Evolutionary conservation across 345 rosid genomes (phyloP).

Genomic region (Arabidopsis thaliana): DNA sequence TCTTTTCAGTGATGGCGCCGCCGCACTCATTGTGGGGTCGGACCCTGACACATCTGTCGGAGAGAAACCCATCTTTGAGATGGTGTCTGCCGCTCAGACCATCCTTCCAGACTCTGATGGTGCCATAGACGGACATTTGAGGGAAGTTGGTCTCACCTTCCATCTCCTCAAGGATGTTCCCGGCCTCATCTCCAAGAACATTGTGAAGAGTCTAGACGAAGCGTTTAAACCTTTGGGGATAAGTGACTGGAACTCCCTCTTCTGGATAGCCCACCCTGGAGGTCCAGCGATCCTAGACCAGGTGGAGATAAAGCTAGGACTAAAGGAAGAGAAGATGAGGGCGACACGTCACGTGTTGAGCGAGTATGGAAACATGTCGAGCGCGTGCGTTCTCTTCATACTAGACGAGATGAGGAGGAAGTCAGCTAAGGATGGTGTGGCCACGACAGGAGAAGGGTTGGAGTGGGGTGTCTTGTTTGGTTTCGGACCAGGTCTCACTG

Average conservation of each 20-base stretch:
- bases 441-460: constrained; percentile 77
- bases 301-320: constrained; percentile 61
- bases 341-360: constrained; percentile 68
- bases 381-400: constrained; percentile 79
- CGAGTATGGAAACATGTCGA: constrained; percentile 83
- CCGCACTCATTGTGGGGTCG: constrained; percentile 67
- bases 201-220: constrained; percentile 66
- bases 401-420: constrained; percentile 81
- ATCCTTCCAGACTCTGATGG: constrained; percentile 78
- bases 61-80: constrained; percentile 67
- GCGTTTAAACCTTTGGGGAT: constrained; percentile 77
- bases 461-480: constrained; percentile 91
- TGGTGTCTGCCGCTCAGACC: constrained; percentile 72
- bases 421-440: constrained; percentile 56
- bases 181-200: constrained; percentile 69
- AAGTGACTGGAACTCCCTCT: constrained; percentile 77
- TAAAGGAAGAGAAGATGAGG: constrained; percentile 57
- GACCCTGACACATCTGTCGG: constrained; percentile 54
- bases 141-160: constrained; percentile 76
- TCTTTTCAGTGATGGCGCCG: constrained; percentile 76
- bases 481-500: constrained; percentile 87
- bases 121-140: constrained; percentile 70
- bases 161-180: constrained; percentile 73
- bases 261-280: constrained; percentile 85
- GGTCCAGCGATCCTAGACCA: constrained; percentile 73